Conservation (phyloP, 2,329 filamentous ascomycete genomes). For the Samsoniella hepiali region DNA sequence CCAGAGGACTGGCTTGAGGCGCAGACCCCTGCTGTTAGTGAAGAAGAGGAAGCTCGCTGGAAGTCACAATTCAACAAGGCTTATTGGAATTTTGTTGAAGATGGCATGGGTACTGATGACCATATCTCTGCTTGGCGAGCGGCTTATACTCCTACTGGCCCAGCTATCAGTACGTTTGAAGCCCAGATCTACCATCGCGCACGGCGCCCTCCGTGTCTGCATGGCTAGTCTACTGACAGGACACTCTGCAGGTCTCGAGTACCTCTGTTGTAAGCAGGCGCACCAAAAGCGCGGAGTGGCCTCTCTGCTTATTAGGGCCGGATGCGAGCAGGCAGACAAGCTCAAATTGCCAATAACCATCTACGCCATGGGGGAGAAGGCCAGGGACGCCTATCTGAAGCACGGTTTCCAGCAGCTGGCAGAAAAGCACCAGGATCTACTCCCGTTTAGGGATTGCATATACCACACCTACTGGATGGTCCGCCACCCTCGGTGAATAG, state of each 20-base stretch:
- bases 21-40: conserved; percentile 17
- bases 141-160: conserved; percentile 9
- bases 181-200: conserved; percentile 3
- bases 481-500: neutral
- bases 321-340: conserved; percentile 22
- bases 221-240: neutral
- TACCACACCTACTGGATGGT: conserved; percentile 15
- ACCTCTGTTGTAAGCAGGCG: conserved; percentile 24
- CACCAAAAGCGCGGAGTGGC: conserved; percentile 25
- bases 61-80: neutral
- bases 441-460: neutral
- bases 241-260: conserved; percentile 22
- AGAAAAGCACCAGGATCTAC: conserved; percentile 14
- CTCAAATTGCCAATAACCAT: conserved; percentile 22
- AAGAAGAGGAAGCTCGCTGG: conserved; percentile 8
- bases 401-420: conserved; percentile 1
- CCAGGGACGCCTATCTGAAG: conserved; percentile 2
- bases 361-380: conserved; percentile 23
- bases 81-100: conserved; percentile 10
- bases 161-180: conserved; percentile 19
- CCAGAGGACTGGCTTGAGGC: conserved; percentile 18
- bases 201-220: neutral
- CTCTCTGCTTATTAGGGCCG: conserved; percentile 25
- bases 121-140: conserved; percentile 6
- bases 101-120: conserved; percentile 4